These are phyloP conservation scores for Stagonosporopsis rhizophila DNA, from an alignment of 2,329 filamentous ascomycete genomes.

Conservation along the genomic window DNA sequence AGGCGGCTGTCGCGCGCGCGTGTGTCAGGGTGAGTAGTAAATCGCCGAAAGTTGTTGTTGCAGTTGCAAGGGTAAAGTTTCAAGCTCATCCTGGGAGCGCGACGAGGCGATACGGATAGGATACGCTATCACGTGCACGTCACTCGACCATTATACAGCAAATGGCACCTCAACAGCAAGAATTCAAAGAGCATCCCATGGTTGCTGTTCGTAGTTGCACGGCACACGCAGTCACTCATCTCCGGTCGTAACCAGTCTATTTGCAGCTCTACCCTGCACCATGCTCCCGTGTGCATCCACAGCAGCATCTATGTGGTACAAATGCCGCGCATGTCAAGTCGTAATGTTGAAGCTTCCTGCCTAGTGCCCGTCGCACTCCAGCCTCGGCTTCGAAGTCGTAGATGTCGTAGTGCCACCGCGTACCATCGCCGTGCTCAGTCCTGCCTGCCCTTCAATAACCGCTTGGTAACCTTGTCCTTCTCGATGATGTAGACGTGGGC, in stretches of 20 bases:
- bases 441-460: conserved; percentile 96
- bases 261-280: conserved; percentile 11
- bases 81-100: neutral
- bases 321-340: conserved; percentile 22
- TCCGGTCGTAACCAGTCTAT: conserved; percentile 3
- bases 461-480: conserved; percentile 99
- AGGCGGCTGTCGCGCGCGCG: neutral
- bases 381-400: conserved; percentile 11
- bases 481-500: conserved; percentile 99
- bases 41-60: neutral
- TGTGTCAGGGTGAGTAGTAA: neutral
- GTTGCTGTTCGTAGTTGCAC: no score
- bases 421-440: conserved; percentile 59
- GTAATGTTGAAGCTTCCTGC: conserved; percentile 19
- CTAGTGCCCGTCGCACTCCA: neutral
- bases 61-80: neutral
- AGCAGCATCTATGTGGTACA: conserved; percentile 20
- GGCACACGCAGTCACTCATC: neutral
- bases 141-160: neutral
- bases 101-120: neutral
- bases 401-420: conserved; percentile 23
- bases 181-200: no score
- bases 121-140: conserved; percentile 12
- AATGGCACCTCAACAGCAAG: neutral
- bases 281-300: neutral